Base-by-base conservation (phyloP, 2,329 filamentous ascomycete genomes). In the Aquanectria penicillioides region DNA sequence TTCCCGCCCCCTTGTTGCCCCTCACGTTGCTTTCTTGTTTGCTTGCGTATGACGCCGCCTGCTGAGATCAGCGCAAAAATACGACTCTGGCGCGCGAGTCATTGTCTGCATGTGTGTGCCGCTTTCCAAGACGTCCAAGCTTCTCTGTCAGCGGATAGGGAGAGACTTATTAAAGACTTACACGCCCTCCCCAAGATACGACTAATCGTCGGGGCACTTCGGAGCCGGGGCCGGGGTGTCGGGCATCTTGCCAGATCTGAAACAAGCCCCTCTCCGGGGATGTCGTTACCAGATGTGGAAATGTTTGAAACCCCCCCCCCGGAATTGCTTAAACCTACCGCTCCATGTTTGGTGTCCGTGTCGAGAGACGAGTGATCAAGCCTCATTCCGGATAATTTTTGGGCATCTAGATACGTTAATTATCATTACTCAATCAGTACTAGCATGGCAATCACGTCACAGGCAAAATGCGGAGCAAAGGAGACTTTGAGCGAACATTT, bases 401-500 rank as follows among this genome's bases (percentile, higher is more conserved):
- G 6, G 11, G 13, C 11, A 12, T n/a, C 31, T n/a, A 34, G 1
- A 34, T 34, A 13, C 15, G 12, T 23, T 8, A 28, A 8, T 9
- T 23, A 48, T 17, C n/a, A 31, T 26, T n/a, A n/a, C n/a, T n/a
- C n/a, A n/a, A n/a, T n/a, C n/a, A n/a, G n/a, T n/a, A n/a, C n/a
- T n/a, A n/a, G n/a, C n/a, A n/a, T 11, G 11, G 8, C 11, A 12
- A 33, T 4, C 3, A 9, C 43, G 25, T 44, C 18, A 43, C 26
- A 46, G 6, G 7, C 28, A n/a, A 20, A 33, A 17, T 6, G 8
- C 36, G 17, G 22, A 20, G 25, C 10, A 34, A 13, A 34, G n/a
- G 4, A n/a, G 10, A 15, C 7, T 22, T 62, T 53, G 28, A 57
- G 61, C 68, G 64, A 70, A 70, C 57, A 48, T 65, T 6, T 64